Percentiles rank a stretch among this genome's conserved stretches.
These are phyloP conservation scores for Populus davidiana DNA, from an alignment of 345 rosid genomes.

Conservation along the genomic window DNA sequence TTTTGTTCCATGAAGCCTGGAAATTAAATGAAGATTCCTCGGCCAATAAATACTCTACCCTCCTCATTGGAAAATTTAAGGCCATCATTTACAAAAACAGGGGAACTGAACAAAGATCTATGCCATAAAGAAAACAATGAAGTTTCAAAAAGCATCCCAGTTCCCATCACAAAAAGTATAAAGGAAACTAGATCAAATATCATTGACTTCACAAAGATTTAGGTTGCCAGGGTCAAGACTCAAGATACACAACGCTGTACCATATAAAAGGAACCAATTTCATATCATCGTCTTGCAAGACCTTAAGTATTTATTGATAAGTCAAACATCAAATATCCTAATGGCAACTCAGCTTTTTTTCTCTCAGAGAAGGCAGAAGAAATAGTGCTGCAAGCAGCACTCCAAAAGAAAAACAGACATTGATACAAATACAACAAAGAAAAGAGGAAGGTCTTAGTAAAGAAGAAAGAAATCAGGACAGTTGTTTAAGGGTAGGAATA, in stretches of 20 bases:
- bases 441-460: not conserved
- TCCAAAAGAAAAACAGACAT: not conserved
- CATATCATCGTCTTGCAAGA: not conserved
- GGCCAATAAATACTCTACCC: not conserved
- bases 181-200: not conserved
- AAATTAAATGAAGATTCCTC: not conserved
- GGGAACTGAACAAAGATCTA: not conserved
- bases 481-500: slow-evolving; percentile 5
- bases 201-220: not conserved
- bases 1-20: not conserved
- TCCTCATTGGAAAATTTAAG: not conserved
- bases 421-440: not conserved
- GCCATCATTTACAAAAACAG: not conserved
- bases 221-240: not conserved
- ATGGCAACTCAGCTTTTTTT: not conserved
- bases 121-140: not conserved
- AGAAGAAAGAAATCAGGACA: not conserved
- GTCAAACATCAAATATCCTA: not conserved
- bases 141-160: not conserved
- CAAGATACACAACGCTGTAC: not conserved
- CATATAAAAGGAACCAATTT: not conserved
- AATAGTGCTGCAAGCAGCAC: not conserved
- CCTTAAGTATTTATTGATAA: not conserved
- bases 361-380: not conserved
- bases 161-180: not conserved